Percentiles rank a stretch among this genome's conserved stretches.
Evolutionary conservation across 768 basidiomycete genomes (phyloP).

Genomic region (Basidioascus undulatus): DNA sequence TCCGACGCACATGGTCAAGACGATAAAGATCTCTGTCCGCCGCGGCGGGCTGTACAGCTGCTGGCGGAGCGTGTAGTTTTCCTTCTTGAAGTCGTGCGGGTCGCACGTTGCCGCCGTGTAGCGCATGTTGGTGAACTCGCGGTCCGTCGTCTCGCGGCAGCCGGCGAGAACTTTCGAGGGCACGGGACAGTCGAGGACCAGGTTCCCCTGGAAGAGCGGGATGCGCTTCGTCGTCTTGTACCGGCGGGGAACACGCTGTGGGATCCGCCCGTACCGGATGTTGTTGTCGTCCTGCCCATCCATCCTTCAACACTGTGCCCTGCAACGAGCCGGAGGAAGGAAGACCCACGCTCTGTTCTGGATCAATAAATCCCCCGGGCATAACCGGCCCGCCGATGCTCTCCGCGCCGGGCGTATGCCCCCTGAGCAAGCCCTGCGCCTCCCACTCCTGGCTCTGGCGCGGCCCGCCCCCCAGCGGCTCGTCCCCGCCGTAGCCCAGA

Average conservation of each 20-base stretch:
- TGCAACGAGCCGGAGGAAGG: no score
- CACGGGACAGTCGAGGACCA: constrained; percentile 71
- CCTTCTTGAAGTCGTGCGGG: constrained; percentile 66
- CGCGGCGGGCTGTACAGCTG: constrained; percentile 75
- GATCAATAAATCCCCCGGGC: no score
- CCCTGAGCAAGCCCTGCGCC: background rate
- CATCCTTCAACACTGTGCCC: no score
- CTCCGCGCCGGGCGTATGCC: background rate
- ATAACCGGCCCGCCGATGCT: background rate
- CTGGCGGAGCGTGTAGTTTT: constrained; percentile 69
- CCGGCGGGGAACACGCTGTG: constrained; percentile 64
- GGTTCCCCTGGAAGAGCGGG: constrained; percentile 69
- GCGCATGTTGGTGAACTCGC: constrained; percentile 88
- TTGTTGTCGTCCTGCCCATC: constrained; percentile 16
- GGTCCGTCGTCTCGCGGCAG: constrained; percentile 48
- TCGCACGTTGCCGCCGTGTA: constrained; percentile 91
- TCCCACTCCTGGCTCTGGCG: background rate
- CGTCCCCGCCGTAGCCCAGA: background rate
- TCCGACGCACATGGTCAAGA: constrained; percentile 98
- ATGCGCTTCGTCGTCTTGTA: constrained; percentile 75
- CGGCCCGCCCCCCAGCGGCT: background rate
- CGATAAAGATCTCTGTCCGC: constrained; percentile 81
- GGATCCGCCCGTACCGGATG: constrained; percentile 61
- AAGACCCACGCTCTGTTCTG: no score
- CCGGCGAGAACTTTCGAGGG: constrained; percentile 75